Percentiles rank a stretch among this genome's conserved stretches.
Evolutionary conservation across 192 early-diverging fungal species (phyloP).

Genomic region (Coemansia sp.): DNA sequence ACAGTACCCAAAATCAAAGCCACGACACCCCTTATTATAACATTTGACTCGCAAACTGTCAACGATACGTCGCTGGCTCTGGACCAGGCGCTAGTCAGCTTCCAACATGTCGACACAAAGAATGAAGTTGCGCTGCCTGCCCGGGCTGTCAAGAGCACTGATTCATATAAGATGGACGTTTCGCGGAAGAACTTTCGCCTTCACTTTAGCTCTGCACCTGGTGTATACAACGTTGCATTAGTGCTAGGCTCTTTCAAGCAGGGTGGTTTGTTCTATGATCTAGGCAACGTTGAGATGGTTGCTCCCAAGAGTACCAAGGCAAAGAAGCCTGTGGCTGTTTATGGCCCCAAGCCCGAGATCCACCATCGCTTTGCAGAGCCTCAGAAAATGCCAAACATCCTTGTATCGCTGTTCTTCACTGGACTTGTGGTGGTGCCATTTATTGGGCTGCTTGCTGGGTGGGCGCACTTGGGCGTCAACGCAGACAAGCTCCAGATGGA

Average conservation of each 20-base stretch:
- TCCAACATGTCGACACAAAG: constrained; percentile 30
- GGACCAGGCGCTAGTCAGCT: constrained; percentile 47
- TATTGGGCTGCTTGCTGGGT: constrained; percentile 23
- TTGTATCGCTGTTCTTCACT: constrained; percentile 39
- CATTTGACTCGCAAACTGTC: constrained; percentile 17
- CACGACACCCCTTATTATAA: constrained; percentile 33
- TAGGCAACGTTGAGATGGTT: constrained; percentile 34
- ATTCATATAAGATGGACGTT: constrained; percentile 31
- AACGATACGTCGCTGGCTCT: constrained; percentile 13
- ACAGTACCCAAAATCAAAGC: constrained; percentile 24
- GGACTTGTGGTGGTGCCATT: constrained; percentile 24
- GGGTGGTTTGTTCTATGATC: constrained; percentile 32
- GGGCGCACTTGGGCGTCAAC: constrained; percentile 48
- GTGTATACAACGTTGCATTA: constrained; percentile 31
- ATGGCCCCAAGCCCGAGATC: constrained; percentile 36
- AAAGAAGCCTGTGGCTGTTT: background rate
- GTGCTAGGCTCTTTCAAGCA: constrained; percentile 40
- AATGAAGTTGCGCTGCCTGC: constrained; percentile 32
- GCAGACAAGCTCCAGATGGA: constrained; percentile 19
- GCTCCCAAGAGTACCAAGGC: constrained; percentile 8
- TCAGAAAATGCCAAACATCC: constrained; percentile 40
- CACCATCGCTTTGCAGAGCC: constrained; percentile 46
- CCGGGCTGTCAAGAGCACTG: constrained; percentile 13
- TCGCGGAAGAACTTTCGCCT: constrained; percentile 38
- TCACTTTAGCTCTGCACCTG: constrained; percentile 23